A percentile compares a stretch with the other conserved stretches of the same genome.
Conservation (phyloP, 78 protist species). For the Dictyostelium purpureum region DNA sequence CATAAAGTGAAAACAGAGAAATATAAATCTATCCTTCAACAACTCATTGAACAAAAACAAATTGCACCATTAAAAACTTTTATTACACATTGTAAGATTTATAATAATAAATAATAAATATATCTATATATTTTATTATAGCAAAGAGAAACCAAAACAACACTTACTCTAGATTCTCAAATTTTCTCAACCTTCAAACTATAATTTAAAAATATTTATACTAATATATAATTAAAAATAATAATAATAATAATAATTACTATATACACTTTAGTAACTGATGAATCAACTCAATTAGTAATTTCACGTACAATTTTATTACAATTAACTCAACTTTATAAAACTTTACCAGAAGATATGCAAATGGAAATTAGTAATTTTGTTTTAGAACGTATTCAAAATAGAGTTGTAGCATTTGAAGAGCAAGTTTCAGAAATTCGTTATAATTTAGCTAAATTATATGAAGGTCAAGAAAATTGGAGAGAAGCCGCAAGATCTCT, state of each 20-base stretch:
- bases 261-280: slow-evolving; percentile 35
- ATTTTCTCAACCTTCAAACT: too few species aligned
- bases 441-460: slow-evolving; percentile 69
- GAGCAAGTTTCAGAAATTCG: slow-evolving; percentile 85
- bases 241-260: not conserved
- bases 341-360: not conserved
- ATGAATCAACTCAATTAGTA: slow-evolving; percentile 83
- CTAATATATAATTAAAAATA: not conserved
- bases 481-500: slow-evolving; percentile 84
- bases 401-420: slow-evolving; percentile 87
- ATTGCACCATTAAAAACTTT: slow-evolving; percentile 26
- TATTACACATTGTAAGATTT: slow-evolving; percentile 57
- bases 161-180: too few species aligned
- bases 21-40: slow-evolving; percentile 62
- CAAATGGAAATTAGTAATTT: slow-evolving; percentile 35
- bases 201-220: not conserved
- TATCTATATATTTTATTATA: too few species aligned
- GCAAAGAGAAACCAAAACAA: too few species aligned
- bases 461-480: slow-evolving; percentile 88
- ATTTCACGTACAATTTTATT: slow-evolving; percentile 81
- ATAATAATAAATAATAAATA: not conserved
- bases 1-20: slow-evolving; percentile 77
- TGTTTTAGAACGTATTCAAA: slow-evolving; percentile 67
- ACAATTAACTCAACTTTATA: slow-evolving; percentile 10
- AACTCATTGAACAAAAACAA: slow-evolving; percentile 11